Base-by-base conservation (phyloP, 306 rosid species). In the Castanea crenata region DNA sequence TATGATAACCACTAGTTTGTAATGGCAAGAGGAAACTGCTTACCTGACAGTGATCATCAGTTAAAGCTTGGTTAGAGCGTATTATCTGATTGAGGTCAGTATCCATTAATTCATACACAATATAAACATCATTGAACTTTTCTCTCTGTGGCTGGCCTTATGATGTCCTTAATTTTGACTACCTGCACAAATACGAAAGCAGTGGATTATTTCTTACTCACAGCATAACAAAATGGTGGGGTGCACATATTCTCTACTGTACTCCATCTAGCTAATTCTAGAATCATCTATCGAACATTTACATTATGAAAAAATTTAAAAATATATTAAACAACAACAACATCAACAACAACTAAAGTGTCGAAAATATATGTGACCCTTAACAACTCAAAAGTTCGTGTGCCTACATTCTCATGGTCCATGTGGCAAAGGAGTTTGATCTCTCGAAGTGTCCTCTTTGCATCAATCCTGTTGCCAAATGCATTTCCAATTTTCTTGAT, bases 21-120 rank as follows among this genome's bases (percentile, higher is more conserved):
- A 54, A 54, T 12, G 56, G 21, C 46, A 44, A 71, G 52, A 61
- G 32, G 57, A 29, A 65, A 35, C 15, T 6, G 59, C 63, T 82
- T 41, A 90, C 99, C 91, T 95, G 98, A 55, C 97, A 92, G 78
- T 95, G 99, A 79, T 95, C 99, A 83, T 95, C 97, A 0, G 97
- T 86, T 61, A 95, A 89, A 81, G 83, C 83, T 90, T 95, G 98
- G 81, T 21, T 85, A 76, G 99, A 95, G 74, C 88, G 86, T 58
- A 91, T 95, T 51, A 95, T 92, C 89, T 91, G 99, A 84, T 95
- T 88, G 64, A 95, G 77, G 61, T 95, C 99, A 63, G 99, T 91
- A 76, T 92, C 99, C 97, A 94, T 90, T 79, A 94, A 75, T 68
- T 92, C 99, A 76, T 89, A 92, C 49, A 91, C 98, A 67, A 95